phyloP scores from a whole-genome alignment of 148 eudicot species.

The Talinum fruticosum region DNA sequence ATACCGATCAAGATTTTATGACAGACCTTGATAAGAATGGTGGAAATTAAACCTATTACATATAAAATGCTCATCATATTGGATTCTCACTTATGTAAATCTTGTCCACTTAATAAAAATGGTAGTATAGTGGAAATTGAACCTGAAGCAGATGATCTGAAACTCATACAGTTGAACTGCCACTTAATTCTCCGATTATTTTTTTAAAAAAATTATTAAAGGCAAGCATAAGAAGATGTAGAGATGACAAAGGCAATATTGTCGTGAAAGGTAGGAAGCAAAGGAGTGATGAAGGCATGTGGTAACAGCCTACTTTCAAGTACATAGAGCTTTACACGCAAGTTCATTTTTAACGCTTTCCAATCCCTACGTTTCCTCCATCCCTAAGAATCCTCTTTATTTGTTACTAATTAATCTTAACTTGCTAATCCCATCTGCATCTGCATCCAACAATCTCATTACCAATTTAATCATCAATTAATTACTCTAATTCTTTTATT shows the following conservation, averaged over 20 bases:
- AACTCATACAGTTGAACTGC: too few relatives aligned
- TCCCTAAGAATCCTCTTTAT: slow-evolving; percentile 22
- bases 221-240: not conserved
- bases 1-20: too few relatives aligned
- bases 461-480: not conserved
- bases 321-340: slow-evolving; percentile 25
- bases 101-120: too few relatives aligned
- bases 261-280: slow-evolving; percentile 17
- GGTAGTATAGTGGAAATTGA: too few relatives aligned
- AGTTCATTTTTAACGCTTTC: slow-evolving; percentile 18
- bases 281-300: slow-evolving; percentile 19
- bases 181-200: not conserved
- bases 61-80: too few relatives aligned
- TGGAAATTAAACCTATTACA: too few relatives aligned
- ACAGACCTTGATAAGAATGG: too few relatives aligned
- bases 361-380: slow-evolving; percentile 26
- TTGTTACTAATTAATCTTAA: not conserved
- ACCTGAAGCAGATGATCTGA: too few relatives aligned
- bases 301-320: slow-evolving; percentile 21
- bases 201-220: not conserved
- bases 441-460: not conserved
- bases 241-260: slow-evolving; percentile 2
- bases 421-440: slow-evolving; percentile 8
- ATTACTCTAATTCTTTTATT: not conserved
- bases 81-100: too few relatives aligned